phyloP scores from a whole-genome alignment of 768 basidiomycete genomes.

The Mycena floridula region DNA sequence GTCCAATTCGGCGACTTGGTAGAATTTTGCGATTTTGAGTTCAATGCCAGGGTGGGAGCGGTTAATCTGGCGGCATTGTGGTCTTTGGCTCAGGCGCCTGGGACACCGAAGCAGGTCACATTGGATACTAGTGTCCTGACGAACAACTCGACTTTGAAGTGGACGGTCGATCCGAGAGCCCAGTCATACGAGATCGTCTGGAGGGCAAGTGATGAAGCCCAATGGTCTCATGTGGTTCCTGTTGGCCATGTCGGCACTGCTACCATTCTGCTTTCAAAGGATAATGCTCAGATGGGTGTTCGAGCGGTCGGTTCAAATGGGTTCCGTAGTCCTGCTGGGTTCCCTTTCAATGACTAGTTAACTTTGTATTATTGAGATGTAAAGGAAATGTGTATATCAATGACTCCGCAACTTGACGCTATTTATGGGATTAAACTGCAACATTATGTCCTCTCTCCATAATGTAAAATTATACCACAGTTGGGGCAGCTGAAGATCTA shows the following conservation, averaged over 20 bases:
- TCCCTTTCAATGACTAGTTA: too few species aligned
- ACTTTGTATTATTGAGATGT: too few species aligned
- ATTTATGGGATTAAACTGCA: too few species aligned
- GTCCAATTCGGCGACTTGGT: slow-evolving; percentile 51
- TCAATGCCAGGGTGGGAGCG: slow-evolving; percentile 39
- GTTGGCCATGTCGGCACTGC: slow-evolving; percentile 36
- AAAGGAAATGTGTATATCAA: too few species aligned
- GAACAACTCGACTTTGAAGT: slow-evolving; percentile 48
- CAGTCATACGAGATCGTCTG: slow-evolving; percentile 48
- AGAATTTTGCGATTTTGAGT: slow-evolving; percentile 51
- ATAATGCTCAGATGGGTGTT: slow-evolving; percentile 45
- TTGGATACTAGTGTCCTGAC: slow-evolving; percentile 42
- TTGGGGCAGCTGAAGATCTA: too few species aligned
- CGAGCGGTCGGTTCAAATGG: slow-evolving; percentile 47
- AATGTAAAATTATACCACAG: too few species aligned
- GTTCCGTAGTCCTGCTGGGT: slow-evolving; percentile 44
- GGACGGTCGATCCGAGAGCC: slow-evolving; percentile 35
- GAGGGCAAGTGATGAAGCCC: slow-evolving; percentile 39
- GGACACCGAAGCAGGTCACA: slow-evolving; percentile 42
- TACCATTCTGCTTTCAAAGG: slow-evolving; percentile 41
- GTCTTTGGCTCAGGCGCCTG: slow-evolving; percentile 51
- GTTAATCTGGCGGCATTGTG: slow-evolving; percentile 49
- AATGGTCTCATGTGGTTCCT: slow-evolving; percentile 44
- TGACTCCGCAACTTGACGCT: too few species aligned
- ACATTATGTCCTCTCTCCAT: too few species aligned